Conservation (phyloP, 2,329 filamentous ascomycete genomes). For the Cercospora sp. region DNA sequence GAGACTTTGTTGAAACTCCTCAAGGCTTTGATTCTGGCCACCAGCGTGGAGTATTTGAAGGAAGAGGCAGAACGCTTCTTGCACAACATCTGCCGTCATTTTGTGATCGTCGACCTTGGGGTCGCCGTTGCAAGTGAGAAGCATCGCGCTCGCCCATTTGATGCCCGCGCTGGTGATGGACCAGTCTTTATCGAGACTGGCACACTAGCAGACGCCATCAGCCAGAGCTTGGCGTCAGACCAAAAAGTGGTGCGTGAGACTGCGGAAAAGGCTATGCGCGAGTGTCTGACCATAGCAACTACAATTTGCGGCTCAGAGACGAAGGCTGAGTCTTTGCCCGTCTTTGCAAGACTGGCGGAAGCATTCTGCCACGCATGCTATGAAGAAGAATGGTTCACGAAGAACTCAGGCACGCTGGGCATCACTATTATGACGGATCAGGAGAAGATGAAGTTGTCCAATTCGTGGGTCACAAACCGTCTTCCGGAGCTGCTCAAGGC, state of each 20-base stretch:
- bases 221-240: constrained; percentile 87
- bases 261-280: constrained; percentile 74
- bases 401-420: constrained; percentile 86
- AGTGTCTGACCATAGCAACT: constrained; percentile 73
- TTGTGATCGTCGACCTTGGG: constrained; percentile 86
- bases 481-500: constrained; percentile 87
- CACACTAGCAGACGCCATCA: constrained; percentile 82
- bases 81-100: constrained; percentile 80
- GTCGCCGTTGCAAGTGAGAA: constrained; percentile 79
- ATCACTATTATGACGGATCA: constrained; percentile 86
- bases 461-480: constrained; percentile 76
- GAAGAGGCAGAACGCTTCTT: constrained; percentile 74
- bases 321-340: constrained; percentile 72
- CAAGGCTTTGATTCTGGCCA: constrained; percentile 83
- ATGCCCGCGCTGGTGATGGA: constrained; percentile 83
- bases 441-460: constrained; percentile 79
- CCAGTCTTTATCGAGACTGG: constrained; percentile 83
- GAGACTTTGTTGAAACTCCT: constrained; percentile 79
- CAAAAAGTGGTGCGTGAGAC: constrained; percentile 76
- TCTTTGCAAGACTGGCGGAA: constrained; percentile 80
- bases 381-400: constrained; percentile 98
- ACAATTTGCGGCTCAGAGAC: constrained; percentile 73
- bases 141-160: constrained; percentile 74
- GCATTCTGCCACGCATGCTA: constrained; percentile 94
- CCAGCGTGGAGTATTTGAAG: constrained; percentile 74